Evolutionary conservation across 352 stramenopile species (phyloP), one percentile per base, ranked within the genome.

Genomic region (Aphanomyces cochlioides): DNA sequence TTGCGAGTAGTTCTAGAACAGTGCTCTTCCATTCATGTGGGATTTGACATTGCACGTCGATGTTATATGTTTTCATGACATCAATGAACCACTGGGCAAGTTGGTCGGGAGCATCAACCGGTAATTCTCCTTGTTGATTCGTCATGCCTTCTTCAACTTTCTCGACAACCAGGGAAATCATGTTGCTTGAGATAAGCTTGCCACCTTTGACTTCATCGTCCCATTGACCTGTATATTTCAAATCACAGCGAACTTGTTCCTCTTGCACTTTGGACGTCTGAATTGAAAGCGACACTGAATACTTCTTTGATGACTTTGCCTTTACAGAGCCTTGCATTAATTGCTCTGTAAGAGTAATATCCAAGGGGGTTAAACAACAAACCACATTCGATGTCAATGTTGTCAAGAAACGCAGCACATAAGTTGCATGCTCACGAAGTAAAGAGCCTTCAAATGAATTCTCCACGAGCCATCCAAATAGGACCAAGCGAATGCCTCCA

Each of bases 391-490:
- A 70, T 21, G 74, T 83, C 39, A 90, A 67, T 41, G 77, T 82
- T 13, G 81, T 85, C 43, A 88, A 70, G 47, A 90, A 88, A 7
- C 85, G 85, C 21, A 93, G 64, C 39, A 90, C 76, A 19, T 90
- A 92, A 45, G 85, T 88, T 17, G 83, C 81, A 21, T 79, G 88
- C 43, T 86, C 82, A 1, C 84, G 80, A 17, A 91, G 68, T 15
- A 69, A 73, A 36, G 67, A 59, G 12, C 78, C 79, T 0, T 66
- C 56, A 60, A 92, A 90, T 19, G 80, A 54, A 4, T 60, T 39
- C 45, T 88, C 79, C 48, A 79, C 41, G 0, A 93, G 68, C 83
- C 85, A 93, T 3, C 75, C 67, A 72, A 92, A 93, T n/a, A 92
- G 10, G 1, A 90, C 70, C 8, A 90, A 54, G 8, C 56, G 40